These are phyloP conservation scores for Lineolata rhizophorae DNA, from an alignment of 495 filamentous ascomycete genomes.

Conservation along the genomic window DNA sequence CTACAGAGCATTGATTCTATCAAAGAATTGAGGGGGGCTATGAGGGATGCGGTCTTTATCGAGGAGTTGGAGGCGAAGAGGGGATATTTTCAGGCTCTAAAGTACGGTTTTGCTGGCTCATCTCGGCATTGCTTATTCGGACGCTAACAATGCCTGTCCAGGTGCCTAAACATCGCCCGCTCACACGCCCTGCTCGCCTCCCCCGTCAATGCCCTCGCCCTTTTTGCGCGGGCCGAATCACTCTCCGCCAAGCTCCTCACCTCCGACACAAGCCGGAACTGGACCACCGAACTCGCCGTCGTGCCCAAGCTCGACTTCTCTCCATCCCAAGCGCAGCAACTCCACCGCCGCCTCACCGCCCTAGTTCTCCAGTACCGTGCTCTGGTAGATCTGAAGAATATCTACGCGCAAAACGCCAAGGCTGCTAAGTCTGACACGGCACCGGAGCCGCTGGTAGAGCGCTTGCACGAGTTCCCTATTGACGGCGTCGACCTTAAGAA, in stretches of 20 bases:
- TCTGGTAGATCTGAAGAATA: constrained; percentile 54
- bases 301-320: constrained; percentile 41
- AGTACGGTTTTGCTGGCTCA: constrained; percentile 26
- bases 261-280: constrained; percentile 1
- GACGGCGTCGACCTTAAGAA: constrained; percentile 44
- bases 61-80: constrained; percentile 55
- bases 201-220: constrained; percentile 62
- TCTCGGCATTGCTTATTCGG: background rate
- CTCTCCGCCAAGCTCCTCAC: constrained; percentile 22
- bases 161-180: constrained; percentile 66
- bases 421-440: constrained; percentile 12
- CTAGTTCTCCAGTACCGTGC: constrained; percentile 59
- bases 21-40: constrained; percentile 73
- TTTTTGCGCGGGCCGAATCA: constrained; percentile 46
- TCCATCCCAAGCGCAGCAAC: constrained; percentile 26
- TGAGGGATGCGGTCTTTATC: constrained; percentile 59
- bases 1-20: constrained; percentile 79
- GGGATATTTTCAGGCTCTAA: constrained; percentile 71
- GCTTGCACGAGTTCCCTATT: constrained; percentile 49
- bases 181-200: constrained; percentile 58
- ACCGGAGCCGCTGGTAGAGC: constrained; percentile 37
- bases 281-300: constrained; percentile 16
- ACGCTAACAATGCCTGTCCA: constrained; percentile 11
- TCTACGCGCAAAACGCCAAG: constrained; percentile 18
- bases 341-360: constrained; percentile 37